Conservation (phyloP, 73 alveolate genomes). For the Uronychia setigera region DNA sequence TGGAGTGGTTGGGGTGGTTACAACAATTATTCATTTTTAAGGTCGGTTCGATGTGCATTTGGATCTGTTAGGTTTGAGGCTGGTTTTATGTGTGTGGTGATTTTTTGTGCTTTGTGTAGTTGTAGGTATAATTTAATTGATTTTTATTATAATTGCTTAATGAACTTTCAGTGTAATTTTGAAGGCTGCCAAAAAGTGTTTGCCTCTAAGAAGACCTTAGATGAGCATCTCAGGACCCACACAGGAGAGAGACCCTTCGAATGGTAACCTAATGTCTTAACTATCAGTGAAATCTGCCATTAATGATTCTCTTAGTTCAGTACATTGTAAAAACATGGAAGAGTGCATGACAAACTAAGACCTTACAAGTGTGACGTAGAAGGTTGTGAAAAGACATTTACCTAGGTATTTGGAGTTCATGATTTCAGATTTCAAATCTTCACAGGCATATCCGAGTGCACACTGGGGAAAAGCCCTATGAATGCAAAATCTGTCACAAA, state of each 20-base stretch:
- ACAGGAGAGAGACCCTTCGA: slow-evolving; percentile 34
- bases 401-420: slow-evolving; percentile 36
- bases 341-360: slow-evolving; percentile 59
- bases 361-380: slow-evolving; percentile 53
- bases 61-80: too few species aligned
- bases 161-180: neutral
- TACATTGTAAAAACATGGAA: slow-evolving; percentile 49
- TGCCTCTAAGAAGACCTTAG: slow-evolving; percentile 36
- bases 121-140: too few species aligned
- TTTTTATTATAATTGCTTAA: too few species aligned
- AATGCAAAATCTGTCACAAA: slow-evolving; percentile 41
- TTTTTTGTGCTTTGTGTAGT: too few species aligned
- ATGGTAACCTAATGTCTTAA: slow-evolving; percentile 25
- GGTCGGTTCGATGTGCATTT: too few species aligned
- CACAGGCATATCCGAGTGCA: slow-evolving; percentile 92
- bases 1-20: too few species aligned
- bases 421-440: slow-evolving; percentile 78
- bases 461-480: slow-evolving; percentile 94
- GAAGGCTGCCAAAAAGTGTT: slow-evolving; percentile 26
- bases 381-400: slow-evolving; percentile 53
- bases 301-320: slow-evolving; percentile 31
- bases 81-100: too few species aligned
- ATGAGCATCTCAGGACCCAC: slow-evolving; percentile 48
- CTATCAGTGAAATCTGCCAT: neutral
- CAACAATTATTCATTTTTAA: too few species aligned